Base-by-base conservation (phyloP, 495 filamentous ascomycete genomes). In the Parachaetomium inaequale region DNA sequence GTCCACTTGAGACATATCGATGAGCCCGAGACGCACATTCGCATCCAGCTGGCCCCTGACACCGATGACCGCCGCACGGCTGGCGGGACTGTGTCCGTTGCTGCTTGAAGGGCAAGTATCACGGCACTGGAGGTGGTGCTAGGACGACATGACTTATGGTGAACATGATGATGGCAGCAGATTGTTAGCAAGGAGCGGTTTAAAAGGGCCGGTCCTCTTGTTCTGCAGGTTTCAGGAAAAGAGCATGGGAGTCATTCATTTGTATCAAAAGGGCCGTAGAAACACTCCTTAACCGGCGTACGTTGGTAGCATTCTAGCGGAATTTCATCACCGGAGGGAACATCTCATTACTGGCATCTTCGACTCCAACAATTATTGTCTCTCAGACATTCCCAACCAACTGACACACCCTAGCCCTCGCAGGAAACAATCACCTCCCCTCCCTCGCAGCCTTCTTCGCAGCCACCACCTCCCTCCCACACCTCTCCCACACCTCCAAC, bases 401-500 rank as follows among this genome's bases (percentile, higher is more conserved):
- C 34, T 36, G 14, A 15, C 31, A 8, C 5, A 40, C 17, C 36
- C 36, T 3, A 17, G 12, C 14, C 12, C 14, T 5, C 10, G 12
- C 12, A 15, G 2, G 4, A 1, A 43, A 57, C 4, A 15, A 19
- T 7, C 7, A n/a, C 7, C 38, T 45, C 21, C 40, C 14, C 40
- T n/a, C 52, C 28, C 55, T 32, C n/a, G 10, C 36, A 23, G 25
- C 56, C 8, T 14, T 14, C 38, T 59, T 47, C 23, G 42, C 28
- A 12, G 38, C 34, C 14, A 52, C 66, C 4, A 76, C 62, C 45
- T 76, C 72, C 14, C 63, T 66, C 17, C 71, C 76, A 58, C 79
- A 77, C 62, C 72, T 72, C 53, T 82, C 79, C 86, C 86, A 89
- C 11, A 87, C 79, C 66, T 85, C 83, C 66, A 75, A 60, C 10